phyloP scores from a whole-genome alignment of 2,329 filamentous ascomycete species.

The Ramularia endophylla region DNA sequence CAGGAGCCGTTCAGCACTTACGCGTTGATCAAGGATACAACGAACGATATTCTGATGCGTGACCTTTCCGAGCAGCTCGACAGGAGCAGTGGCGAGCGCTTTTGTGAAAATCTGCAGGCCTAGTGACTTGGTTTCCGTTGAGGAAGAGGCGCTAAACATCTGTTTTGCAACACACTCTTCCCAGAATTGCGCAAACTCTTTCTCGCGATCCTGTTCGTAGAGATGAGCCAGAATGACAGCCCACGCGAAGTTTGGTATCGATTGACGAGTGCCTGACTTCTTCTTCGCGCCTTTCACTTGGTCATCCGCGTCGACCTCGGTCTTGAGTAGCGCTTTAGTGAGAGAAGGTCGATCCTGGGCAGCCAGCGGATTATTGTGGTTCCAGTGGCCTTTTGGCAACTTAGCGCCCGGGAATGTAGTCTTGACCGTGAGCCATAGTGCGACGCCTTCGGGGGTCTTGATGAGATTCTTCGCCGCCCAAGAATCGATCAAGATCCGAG shows the following conservation, averaged over 20 bases:
- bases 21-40: constrained; percentile 76
- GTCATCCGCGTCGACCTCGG: constrained; percentile 49
- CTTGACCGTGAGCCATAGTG: constrained; percentile 72
- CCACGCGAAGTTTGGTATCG: constrained; percentile 85
- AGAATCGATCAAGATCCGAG: constrained; percentile 22
- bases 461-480: constrained; percentile 51
- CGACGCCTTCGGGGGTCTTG: constrained; percentile 81
- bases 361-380: constrained; percentile 64
- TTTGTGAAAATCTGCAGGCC: constrained; percentile 84
- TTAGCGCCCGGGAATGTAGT: constrained; percentile 59
- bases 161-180: constrained; percentile 78
- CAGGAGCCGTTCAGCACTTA: constrained; percentile 69
- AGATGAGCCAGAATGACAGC: constrained; percentile 59
- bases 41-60: constrained; percentile 81
- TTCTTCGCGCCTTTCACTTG: constrained; percentile 31
- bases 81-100: constrained; percentile 53
- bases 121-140: constrained; percentile 83
- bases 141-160: constrained; percentile 74
- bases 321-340: constrained; percentile 74
- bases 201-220: constrained; percentile 27
- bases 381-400: constrained; percentile 67
- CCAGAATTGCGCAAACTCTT: constrained; percentile 73
- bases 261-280: constrained; percentile 61
- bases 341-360: constrained; percentile 62
- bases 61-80: constrained; percentile 50